A percentile compares a stretch with the other conserved stretches of the same genome.
phyloP scores from a whole-genome alignment of 2,329 filamentous ascomycete species.

The Penicillium sp. region DNA sequence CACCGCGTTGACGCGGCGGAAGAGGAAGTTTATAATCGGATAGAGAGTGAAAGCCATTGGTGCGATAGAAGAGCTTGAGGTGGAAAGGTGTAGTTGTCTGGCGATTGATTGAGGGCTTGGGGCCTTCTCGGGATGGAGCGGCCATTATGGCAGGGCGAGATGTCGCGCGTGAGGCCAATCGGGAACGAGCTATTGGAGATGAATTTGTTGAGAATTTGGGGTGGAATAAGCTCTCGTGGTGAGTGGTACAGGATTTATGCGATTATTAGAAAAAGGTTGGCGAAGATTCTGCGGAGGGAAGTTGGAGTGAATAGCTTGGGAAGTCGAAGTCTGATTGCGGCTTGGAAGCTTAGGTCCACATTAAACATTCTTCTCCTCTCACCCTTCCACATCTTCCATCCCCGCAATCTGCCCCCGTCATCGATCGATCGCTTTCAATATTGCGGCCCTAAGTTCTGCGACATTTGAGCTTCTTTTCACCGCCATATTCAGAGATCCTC shows the following conservation, averaged over 20 bases:
- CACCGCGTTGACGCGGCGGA: slow-evolving; percentile 22
- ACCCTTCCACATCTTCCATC: background rate
- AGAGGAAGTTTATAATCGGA: slow-evolving; percentile 40
- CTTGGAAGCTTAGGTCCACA: background rate
- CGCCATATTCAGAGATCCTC: background rate
- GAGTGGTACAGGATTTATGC: background rate
- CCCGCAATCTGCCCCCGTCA: background rate
- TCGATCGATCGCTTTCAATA: background rate
- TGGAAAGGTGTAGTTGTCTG: slow-evolving; percentile 77
- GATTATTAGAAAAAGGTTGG: background rate
- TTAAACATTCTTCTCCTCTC: background rate
- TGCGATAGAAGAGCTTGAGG: slow-evolving; percentile 80
- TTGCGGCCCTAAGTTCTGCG: background rate
- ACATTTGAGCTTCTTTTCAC: background rate
- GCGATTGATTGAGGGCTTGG: slow-evolving; percentile 58
- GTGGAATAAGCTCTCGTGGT: background rate
- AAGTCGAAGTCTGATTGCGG: background rate
- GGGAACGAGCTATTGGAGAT: background rate
- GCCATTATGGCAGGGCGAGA: slow-evolving; percentile 13
- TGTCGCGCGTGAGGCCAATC: background rate
- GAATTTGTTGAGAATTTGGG: background rate
- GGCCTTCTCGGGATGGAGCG: slow-evolving; percentile 27
- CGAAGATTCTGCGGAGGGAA: background rate
- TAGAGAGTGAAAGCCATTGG: slow-evolving; percentile 65
- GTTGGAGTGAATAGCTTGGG: background rate